Base-by-base conservation (phyloP, 495 filamentous ascomycete species). In the Xylaria curta region DNA sequence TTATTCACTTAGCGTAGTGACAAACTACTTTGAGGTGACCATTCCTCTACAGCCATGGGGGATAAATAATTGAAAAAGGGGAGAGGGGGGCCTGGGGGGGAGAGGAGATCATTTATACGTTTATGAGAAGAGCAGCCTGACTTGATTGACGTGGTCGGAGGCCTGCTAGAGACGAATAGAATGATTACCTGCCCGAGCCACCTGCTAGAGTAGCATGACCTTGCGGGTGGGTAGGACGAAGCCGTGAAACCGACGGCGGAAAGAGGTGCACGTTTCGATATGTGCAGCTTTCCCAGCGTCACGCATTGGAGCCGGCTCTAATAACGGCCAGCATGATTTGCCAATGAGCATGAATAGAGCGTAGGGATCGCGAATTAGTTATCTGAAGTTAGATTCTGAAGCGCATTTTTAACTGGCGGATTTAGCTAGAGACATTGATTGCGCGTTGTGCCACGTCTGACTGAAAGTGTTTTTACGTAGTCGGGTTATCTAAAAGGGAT, bases 1-100 rank as follows among this genome's bases (percentile, higher is more conserved):
- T 10, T 0, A 42, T 46, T 15, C 4, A 17, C 13, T 1, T 17
- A 46, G 42, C 42, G 13, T 4, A 46, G 42, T 46, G 38, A 3
- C 38, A 0, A 42, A 1, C 0, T 42, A 1, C 13, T 12, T 10
- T 42, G 6, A 17, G 7, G 17, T 6, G 15, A 47, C 42, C 42
- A 46, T 4, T 13, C 15, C 15, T 3, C 42, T 17, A 46, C 13
- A 15, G 42, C 13, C 46, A 9, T 49, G 17, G 36, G 36, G 36
- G 7, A 36, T 6, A 38, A 8, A 8, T 8, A 38, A 1, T 38
- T 38, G 0, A 38, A 36, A 7, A 66, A 51, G 63, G 53, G 63
- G 28, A 24, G 63, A 66, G 63, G 63, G 62, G 63, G 63, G 63
- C 26, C 63, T 66, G 63, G 63, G 63, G 63, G 63, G 46, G 63